Conservation (phyloP, 106 monocot species). For the Dactylorhiza incarnata region DNA sequence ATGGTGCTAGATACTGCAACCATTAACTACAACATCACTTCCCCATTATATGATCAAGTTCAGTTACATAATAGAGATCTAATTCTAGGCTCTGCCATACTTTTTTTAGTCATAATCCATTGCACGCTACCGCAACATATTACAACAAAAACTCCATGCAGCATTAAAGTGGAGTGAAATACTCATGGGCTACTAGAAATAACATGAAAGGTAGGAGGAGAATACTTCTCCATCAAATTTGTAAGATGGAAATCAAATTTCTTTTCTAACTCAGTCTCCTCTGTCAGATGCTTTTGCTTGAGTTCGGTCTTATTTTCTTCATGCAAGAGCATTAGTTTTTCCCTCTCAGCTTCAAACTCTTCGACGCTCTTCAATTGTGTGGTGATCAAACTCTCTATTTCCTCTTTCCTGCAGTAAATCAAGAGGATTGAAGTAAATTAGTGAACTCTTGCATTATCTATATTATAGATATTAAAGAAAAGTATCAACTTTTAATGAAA, state of each 20-base stretch:
- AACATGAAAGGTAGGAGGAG: conserved; percentile 17
- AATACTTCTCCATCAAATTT: conserved; percentile 45
- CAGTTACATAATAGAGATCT: too few species aligned
- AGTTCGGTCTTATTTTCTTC: conserved; percentile 45
- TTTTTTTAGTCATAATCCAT: too few species aligned
- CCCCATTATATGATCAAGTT: too few species aligned
- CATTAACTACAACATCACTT: too few species aligned
- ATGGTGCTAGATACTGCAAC: too few species aligned
- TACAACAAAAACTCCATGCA: too few species aligned
- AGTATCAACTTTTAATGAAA: too few species aligned
- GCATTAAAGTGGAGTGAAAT: too few species aligned
- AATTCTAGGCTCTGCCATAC: too few species aligned
- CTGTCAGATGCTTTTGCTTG: conserved; percentile 35
- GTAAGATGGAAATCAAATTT: conserved; percentile 46
- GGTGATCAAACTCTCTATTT: conserved; percentile 23
- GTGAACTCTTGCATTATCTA: too few species aligned
- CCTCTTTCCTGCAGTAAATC: conserved; percentile 5
- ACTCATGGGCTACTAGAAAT: conserved; percentile 1
- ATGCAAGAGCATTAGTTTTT: conserved; percentile 31
- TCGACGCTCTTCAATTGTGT: conserved; percentile 40
- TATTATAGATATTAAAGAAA: too few species aligned
- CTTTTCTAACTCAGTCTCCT: conserved; percentile 51
- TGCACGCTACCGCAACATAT: too few species aligned
- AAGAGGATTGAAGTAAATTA: background rate
- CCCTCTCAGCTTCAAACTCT: conserved; percentile 50